Percentiles rank a stretch among this genome's conserved stretches.
Conservation (phyloP, 1,284 basidiomycete genomes). For the Xerocomus minutiporus region DNA sequence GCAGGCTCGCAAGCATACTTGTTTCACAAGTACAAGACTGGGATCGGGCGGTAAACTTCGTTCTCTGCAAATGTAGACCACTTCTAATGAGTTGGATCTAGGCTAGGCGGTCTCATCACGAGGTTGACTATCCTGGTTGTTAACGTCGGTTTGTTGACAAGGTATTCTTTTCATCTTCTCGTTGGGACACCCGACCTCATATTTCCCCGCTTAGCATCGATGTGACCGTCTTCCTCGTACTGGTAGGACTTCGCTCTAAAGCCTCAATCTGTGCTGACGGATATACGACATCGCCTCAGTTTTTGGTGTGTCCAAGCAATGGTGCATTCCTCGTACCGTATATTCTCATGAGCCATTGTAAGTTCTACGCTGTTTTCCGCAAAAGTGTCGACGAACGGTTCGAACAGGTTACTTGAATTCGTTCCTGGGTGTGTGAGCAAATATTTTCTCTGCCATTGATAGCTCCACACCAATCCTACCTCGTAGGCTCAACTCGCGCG, state of each 20-base stretch:
- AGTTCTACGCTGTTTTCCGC: neutral
- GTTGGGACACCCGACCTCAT: neutral
- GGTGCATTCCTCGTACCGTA: slow-evolving; percentile 32
- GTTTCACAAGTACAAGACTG: slow-evolving; percentile 31
- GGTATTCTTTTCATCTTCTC: slow-evolving; percentile 16
- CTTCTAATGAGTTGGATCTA: slow-evolving; percentile 5
- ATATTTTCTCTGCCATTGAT: neutral
- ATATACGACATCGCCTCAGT: slow-evolving; percentile 9
- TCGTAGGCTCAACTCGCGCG: slow-evolving; percentile 29
- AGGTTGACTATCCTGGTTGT: slow-evolving; percentile 29
- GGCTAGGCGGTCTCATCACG: slow-evolving; percentile 30
- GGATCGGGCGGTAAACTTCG: slow-evolving; percentile 26
- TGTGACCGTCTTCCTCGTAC: slow-evolving; percentile 29
- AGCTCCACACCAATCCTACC: neutral
- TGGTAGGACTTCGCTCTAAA: slow-evolving; percentile 14
- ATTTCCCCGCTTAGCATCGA: slow-evolving; percentile 17
- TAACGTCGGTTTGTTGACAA: slow-evolving; percentile 30
- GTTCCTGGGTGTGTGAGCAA: slow-evolving; percentile 31
- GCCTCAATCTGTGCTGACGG: neutral
- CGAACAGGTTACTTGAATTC: slow-evolving; percentile 30
- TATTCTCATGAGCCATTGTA: slow-evolving; percentile 33
- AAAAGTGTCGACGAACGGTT: neutral
- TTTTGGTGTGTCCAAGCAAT: slow-evolving; percentile 31
- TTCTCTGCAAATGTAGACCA: neutral
- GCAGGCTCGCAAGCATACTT: slow-evolving; percentile 31